Evolutionary conservation across 176 grass and related monocot species (phyloP), one percentile per base, ranked within the genome.

Genomic region (Oryza meridionalis): DNA sequence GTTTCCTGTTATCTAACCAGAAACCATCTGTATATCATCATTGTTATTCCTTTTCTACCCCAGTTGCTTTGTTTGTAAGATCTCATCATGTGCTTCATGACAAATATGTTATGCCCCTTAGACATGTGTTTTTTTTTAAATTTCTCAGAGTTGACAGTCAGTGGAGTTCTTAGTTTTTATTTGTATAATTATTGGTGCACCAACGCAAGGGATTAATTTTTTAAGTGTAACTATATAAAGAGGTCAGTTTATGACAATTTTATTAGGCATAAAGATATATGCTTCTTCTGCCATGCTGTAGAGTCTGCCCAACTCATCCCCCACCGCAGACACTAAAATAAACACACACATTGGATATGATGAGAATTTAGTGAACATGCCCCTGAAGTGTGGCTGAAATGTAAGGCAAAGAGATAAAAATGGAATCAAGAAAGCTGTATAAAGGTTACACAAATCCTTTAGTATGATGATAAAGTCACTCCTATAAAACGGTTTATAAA

Each of bases 401-500:
- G 32, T 51, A 47, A 59, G 19, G 24, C 13, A 63, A 69, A 0
- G 9, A 8, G 72, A 64, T 49, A n/a, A 65, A 64, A 72, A 75
- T 24, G 75, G 77, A 37, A 40, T 16, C 16, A 72, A 79, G 44
- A 13, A 80, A 80, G 27, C 45, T 76, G 47, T 86, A 72, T 67
- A 82, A 32, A 83, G 16, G 81, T 84, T 69, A 70, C 69, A 84
- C 17, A 84, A 62, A 71, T 80, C 55, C 69, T 82, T 79, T 84
- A 71, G 70, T 85, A 82, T 76, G 65, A 76, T 69, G 42, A 86
- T 83, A 79, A 77, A 75, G 79, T 65, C 78, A 89, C 84, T 87
- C 85, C 91, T 96, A 92, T 95, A 88, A 86, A 82, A 86, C 75
- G 67, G 81, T 86, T 78, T 82, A 88, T 92, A 77, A 80, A 86